phyloP scores from a whole-genome alignment of 768 basidiomycete genomes.

The Mycena vulgaris region DNA sequence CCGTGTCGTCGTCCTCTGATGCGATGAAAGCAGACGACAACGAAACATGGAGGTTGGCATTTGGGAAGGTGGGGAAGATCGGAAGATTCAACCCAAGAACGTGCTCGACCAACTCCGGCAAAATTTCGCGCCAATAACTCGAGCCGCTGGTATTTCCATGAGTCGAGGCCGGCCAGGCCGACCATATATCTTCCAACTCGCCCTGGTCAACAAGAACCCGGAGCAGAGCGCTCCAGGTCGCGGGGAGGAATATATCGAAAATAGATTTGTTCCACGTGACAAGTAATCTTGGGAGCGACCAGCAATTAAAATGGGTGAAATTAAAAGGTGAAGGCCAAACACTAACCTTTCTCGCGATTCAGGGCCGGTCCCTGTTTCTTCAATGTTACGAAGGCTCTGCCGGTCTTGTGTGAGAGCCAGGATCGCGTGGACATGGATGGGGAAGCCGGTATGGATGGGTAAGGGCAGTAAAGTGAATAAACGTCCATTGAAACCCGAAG shows the following conservation, averaged over 20 bases:
- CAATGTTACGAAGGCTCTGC: slow-evolving; percentile 48
- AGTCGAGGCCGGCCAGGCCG: slow-evolving; percentile 38
- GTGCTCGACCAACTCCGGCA: slow-evolving; percentile 21
- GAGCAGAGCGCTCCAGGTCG: slow-evolving; percentile 36
- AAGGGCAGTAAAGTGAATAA: slow-evolving; percentile 53
- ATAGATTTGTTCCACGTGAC: slow-evolving; percentile 41
- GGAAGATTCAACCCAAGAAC: slow-evolving; percentile 24
- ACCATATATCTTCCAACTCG: slow-evolving; percentile 38
- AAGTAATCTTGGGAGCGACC: slow-evolving; percentile 30
- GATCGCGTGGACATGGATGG: slow-evolving; percentile 49
- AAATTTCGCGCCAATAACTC: slow-evolving; percentile 29
- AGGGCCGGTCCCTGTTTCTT: slow-evolving; percentile 40
- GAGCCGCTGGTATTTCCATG: slow-evolving; percentile 5
- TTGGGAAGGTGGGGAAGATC: slow-evolving; percentile 31
- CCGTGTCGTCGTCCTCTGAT: slow-evolving; percentile 11
- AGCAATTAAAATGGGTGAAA: neutral
- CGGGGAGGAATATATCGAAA: slow-evolving; percentile 40
- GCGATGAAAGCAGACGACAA: slow-evolving; percentile 37
- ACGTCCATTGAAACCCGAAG: slow-evolving; percentile 37
- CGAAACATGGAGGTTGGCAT: slow-evolving; percentile 35
- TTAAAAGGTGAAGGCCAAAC: neutral
- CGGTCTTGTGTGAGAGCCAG: slow-evolving; percentile 51
- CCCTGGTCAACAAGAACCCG: slow-evolving; percentile 27
- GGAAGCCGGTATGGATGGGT: slow-evolving; percentile 49
- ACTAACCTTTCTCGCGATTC: slow-evolving; percentile 44